Evolutionary conservation across 1,284 basidiomycete genomes (phyloP).

Genomic region (Stygiomarasmius scandens): DNA sequence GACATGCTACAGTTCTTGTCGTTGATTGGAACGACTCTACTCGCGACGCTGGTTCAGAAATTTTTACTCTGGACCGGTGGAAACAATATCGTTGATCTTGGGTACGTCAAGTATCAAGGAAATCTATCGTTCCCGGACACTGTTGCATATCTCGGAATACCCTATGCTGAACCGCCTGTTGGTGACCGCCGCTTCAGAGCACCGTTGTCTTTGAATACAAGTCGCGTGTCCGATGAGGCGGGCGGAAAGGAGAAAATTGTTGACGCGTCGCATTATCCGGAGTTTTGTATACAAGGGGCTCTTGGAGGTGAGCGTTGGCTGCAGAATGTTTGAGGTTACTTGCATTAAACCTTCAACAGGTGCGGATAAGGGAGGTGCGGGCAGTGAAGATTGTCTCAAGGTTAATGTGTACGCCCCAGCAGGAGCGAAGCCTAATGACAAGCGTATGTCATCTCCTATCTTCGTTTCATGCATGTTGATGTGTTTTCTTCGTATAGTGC

Average conservation of each 20-base stretch:
- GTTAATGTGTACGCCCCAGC: constrained; percentile 55
- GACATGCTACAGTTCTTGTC: too few species aligned
- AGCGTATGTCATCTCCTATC: constrained; percentile 33
- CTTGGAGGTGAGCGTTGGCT: constrained; percentile 41
- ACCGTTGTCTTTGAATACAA: constrained; percentile 46
- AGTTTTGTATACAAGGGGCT: constrained; percentile 61
- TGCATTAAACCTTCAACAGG: constrained; percentile 23
- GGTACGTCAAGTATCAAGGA: constrained; percentile 54
- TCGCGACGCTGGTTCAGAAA: not conserved
- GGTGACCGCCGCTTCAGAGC: constrained; percentile 51
- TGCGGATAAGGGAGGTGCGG: constrained; percentile 58
- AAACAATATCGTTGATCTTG: constrained; percentile 42
- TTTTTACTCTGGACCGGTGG: constrained; percentile 18
- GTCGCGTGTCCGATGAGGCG: constrained; percentile 34
- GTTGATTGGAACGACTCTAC: too few species aligned
- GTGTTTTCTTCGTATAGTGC: constrained; percentile 1
- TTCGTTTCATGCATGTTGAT: not conserved
- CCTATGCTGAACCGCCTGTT: constrained; percentile 56
- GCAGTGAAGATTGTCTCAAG: constrained; percentile 61
- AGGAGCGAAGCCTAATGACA: constrained; percentile 41
- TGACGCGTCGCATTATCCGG: constrained; percentile 51
- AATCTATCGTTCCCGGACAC: constrained; percentile 52
- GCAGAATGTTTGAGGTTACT: not conserved
- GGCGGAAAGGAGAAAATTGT: constrained; percentile 41
- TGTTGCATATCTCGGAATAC: constrained; percentile 57